Conservation (phyloP, 345 rosid genomes). For the Melaleuca quinquenervia region DNA sequence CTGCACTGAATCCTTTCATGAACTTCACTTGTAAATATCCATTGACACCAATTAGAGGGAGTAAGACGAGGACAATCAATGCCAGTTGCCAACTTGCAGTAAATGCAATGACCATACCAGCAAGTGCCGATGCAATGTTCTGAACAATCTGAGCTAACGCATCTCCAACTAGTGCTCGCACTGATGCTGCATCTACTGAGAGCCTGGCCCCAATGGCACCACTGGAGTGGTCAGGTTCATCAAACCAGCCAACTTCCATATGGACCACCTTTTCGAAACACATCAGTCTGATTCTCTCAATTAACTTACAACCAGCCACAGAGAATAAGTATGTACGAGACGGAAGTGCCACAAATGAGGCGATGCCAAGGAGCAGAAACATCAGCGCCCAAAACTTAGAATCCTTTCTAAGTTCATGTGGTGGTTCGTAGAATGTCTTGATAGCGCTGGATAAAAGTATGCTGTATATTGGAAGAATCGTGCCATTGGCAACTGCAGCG, state of each 20-base stretch:
- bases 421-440: slow-evolving; percentile 51
- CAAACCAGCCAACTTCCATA: slow-evolving; percentile 93
- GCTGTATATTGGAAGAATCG: slow-evolving; percentile 51
- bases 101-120: slow-evolving; percentile 72
- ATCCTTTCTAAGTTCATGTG: slow-evolving; percentile 44
- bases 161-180: slow-evolving; percentile 75
- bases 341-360: slow-evolving; percentile 37
- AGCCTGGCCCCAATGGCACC: slow-evolving; percentile 86
- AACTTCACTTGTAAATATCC: slow-evolving; percentile 57
- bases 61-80: slow-evolving; percentile 35
- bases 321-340: slow-evolving; percentile 48
- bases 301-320: slow-evolving; percentile 57
- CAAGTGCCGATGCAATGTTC: slow-evolving; percentile 42
- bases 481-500: slow-evolving; percentile 46
- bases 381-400: slow-evolving; percentile 66
- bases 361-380: slow-evolving; percentile 51
- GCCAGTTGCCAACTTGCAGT: slow-evolving; percentile 72
- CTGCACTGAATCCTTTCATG: slow-evolving; percentile 73
- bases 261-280: slow-evolving; percentile 74
- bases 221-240: slow-evolving; percentile 63
- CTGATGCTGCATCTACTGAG: slow-evolving; percentile 73
- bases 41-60: slow-evolving; percentile 60
- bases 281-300: slow-evolving; percentile 51
- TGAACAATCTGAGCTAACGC: slow-evolving; percentile 57
- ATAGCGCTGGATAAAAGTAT: slow-evolving; percentile 45